These are phyloP conservation scores for Sclerotiophoma versabilis DNA, from an alignment of 2,329 filamentous ascomycete species.

Conservation along the genomic window DNA sequence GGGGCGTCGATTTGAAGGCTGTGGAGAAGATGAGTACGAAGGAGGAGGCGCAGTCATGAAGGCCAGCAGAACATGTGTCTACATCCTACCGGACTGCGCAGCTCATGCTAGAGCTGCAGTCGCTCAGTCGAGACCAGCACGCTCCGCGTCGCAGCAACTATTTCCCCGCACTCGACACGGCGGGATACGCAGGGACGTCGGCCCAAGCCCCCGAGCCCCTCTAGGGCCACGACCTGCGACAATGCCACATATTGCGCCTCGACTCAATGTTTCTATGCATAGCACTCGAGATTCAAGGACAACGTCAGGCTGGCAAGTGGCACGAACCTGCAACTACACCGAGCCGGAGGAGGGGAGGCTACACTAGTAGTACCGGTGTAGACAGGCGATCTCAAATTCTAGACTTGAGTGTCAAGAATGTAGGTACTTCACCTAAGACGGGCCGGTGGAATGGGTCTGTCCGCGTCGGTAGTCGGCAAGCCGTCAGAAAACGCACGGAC, in stretches of 20 bases:
- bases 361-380: no score
- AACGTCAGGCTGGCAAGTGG: no score
- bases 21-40: constrained; percentile 48
- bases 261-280: neutral
- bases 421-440: neutral
- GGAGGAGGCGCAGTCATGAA: constrained; percentile 36
- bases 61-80: neutral
- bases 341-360: no score
- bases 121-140: neutral
- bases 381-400: no score
- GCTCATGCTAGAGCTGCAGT: neutral
- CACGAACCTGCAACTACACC: no score
- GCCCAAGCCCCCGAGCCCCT: no score
- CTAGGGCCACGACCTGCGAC: no score
- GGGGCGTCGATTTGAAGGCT: constrained; percentile 49
- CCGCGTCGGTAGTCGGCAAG: constrained; percentile 15
- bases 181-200: no score
- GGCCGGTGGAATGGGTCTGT: neutral
- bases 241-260: no score
- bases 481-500: constrained; percentile 5
- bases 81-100: neutral
- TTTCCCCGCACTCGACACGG: neutral
- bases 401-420: neutral
- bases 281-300: neutral
- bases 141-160: neutral